Evolutionary conservation across 108 stramenopile species (phyloP).

Genomic region (Cyclotella cryptica): DNA sequence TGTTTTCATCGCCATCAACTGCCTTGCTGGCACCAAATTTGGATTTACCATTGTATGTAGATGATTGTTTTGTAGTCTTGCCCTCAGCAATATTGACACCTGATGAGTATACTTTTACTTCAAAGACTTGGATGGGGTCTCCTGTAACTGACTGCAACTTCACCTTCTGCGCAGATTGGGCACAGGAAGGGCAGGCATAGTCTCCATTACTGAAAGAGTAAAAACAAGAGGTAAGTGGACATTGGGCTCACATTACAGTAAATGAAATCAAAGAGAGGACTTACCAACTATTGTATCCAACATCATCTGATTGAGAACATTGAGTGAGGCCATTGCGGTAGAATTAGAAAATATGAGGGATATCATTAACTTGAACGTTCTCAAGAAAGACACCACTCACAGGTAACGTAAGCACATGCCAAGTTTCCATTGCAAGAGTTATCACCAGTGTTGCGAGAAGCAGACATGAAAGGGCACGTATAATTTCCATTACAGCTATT

Average conservation of each 20-base stretch:
- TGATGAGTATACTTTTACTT: neutral
- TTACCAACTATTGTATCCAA: too few species aligned
- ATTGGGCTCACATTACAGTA: too few species aligned
- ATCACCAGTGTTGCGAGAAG: neutral
- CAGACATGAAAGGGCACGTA: neutral
- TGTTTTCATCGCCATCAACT: neutral
- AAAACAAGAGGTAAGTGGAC: too few species aligned
- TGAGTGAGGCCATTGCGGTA: too few species aligned
- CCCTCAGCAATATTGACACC: neutral
- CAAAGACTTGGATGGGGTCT: neutral
- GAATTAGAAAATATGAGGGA: too few species aligned
- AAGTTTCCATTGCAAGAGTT: neutral
- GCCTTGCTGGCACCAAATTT: neutral
- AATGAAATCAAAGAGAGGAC: too few species aligned
- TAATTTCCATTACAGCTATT: neutral
- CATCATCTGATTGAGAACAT: too few species aligned
- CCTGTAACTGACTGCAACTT: neutral
- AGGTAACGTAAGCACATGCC: too few species aligned
- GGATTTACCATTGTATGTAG: neutral
- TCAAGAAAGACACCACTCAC: too few species aligned
- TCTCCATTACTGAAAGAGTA: too few species aligned
- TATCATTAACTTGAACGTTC: too few species aligned
- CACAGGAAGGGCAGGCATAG: neutral
- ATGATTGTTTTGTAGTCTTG: neutral
- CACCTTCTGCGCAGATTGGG: neutral